Evolutionary conservation across 2,329 filamentous ascomycete species (phyloP).

Genomic region (Alternaria sp.): DNA sequence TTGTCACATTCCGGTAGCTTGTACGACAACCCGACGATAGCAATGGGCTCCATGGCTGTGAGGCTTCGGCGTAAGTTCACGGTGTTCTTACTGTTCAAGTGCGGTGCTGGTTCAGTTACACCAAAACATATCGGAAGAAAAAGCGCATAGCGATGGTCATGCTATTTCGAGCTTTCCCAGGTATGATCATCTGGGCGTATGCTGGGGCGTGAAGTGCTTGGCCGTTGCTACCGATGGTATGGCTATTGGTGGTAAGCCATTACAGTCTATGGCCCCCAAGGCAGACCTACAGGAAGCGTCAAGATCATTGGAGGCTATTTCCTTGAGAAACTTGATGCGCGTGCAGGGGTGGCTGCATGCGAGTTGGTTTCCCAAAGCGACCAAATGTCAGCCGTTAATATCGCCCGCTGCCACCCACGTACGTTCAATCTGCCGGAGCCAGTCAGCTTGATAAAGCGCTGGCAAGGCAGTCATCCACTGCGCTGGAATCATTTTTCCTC

Average conservation of each 20-base stretch:
- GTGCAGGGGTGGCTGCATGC: not conserved
- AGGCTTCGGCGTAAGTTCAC: not conserved
- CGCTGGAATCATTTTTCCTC: not conserved
- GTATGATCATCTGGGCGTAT: not conserved
- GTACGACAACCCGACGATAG: not conserved
- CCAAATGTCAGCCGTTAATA: not conserved
- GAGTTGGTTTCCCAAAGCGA: not conserved
- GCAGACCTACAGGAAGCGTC: not conserved
- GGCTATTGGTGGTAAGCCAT: not conserved
- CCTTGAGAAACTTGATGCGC: not conserved
- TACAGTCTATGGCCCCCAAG: not conserved
- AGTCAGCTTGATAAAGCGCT: not conserved
- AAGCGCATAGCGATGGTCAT: not conserved
- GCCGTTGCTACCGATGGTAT: not conserved
- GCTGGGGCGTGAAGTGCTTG: not conserved
- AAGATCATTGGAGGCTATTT: not conserved
- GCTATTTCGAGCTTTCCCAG: not conserved
- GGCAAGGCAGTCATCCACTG: not conserved
- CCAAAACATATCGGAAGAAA: not conserved
- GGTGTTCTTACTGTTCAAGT: not conserved
- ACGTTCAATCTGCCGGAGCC: not conserved
- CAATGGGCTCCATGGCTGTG: not conserved
- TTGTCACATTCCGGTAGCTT: not conserved
- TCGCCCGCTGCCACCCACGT: not conserved
- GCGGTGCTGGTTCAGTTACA: not conserved